Conservation (phyloP, 2,329 filamentous ascomycete species). For the Apiospora hydei region DNA sequence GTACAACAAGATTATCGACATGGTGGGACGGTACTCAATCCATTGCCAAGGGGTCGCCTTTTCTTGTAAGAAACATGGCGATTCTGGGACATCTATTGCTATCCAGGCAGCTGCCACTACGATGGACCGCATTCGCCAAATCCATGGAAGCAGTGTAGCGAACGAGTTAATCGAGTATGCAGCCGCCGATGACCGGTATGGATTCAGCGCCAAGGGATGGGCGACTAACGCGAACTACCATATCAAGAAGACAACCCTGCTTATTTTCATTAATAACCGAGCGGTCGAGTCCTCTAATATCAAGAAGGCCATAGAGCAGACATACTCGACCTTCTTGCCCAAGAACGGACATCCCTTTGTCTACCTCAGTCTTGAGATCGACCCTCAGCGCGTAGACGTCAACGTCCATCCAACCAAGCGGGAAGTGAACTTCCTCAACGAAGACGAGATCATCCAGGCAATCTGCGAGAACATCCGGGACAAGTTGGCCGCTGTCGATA, state of each 20-base stretch:
- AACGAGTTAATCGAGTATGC: conserved; percentile 86
- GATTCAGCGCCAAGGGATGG: conserved; percentile 82
- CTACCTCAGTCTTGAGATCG: conserved; percentile 91
- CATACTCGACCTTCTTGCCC: conserved; percentile 84
- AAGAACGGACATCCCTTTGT: conserved; percentile 95
- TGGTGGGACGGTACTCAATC: conserved; percentile 91
- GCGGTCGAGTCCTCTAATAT: conserved; percentile 89
- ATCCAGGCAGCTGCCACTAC: conserved; percentile 76
- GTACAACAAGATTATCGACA: conserved; percentile 96
- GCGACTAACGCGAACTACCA: conserved; percentile 95
- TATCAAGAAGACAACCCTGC: conserved; percentile 84
- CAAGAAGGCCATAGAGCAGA: conserved; percentile 90
- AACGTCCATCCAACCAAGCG: conserved; percentile 97
- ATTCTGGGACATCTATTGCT: conserved; percentile 82
- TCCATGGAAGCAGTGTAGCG: conserved; percentile 83
- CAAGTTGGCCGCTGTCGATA: conserved; percentile 86
- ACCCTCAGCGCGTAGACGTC: conserved; percentile 91
- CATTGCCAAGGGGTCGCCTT: conserved; percentile 93
- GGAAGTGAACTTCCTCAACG: conserved; percentile 96
- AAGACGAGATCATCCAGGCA: conserved; percentile 91
- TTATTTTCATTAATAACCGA: conserved; percentile 97
- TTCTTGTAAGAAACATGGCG: conserved; percentile 95
- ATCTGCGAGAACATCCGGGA: conserved; percentile 82
- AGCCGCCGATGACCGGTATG: conserved; percentile 77
- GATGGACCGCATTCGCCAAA: conserved; percentile 86